Conservation (phyloP, 208 protist genomes). For the Porcisia hertigi region DNA sequence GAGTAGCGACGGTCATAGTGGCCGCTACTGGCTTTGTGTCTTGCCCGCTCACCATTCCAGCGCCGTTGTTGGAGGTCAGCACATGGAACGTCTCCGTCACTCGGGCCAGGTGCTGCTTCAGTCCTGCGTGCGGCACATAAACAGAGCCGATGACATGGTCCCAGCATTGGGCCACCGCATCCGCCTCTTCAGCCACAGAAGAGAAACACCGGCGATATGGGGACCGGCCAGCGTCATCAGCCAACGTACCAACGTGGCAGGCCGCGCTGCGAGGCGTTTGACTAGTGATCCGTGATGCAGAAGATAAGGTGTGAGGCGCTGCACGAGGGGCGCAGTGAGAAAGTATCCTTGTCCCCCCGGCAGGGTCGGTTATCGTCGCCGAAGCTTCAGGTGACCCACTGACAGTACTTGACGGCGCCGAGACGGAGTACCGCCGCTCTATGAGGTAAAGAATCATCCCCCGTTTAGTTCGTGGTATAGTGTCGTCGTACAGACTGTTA, state of each 20-base stretch:
- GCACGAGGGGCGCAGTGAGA: background rate
- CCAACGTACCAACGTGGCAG: background rate
- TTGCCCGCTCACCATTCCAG: slow-evolving; percentile 19
- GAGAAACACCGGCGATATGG: slow-evolving; percentile 9
- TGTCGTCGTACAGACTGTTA: slow-evolving; percentile 6
- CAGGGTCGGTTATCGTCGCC: background rate
- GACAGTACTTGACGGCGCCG: slow-evolving; percentile 1
- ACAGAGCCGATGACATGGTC: slow-evolving; percentile 50
- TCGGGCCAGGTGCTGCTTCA: slow-evolving; percentile 32
- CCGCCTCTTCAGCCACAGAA: slow-evolving; percentile 13
- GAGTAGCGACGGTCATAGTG: slow-evolving; percentile 32
- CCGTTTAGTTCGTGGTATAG: slow-evolving; percentile 50
- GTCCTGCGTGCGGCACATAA: slow-evolving; percentile 35
- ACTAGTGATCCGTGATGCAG: background rate
- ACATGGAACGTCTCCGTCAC: slow-evolving; percentile 56
- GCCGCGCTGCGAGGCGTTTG: background rate
- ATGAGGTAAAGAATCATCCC: slow-evolving; percentile 52
- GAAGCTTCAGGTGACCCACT: background rate
- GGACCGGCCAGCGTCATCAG: background rate
- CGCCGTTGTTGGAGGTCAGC: slow-evolving; percentile 45
- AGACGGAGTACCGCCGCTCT: slow-evolving; percentile 34
- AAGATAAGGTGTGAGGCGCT: background rate
- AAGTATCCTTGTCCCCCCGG: background rate
- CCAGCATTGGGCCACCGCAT: slow-evolving; percentile 45
- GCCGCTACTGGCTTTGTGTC: slow-evolving; percentile 14